Conservation (phyloP, 257 asterid genomes). For the Fraxinus pennsylvanica region DNA sequence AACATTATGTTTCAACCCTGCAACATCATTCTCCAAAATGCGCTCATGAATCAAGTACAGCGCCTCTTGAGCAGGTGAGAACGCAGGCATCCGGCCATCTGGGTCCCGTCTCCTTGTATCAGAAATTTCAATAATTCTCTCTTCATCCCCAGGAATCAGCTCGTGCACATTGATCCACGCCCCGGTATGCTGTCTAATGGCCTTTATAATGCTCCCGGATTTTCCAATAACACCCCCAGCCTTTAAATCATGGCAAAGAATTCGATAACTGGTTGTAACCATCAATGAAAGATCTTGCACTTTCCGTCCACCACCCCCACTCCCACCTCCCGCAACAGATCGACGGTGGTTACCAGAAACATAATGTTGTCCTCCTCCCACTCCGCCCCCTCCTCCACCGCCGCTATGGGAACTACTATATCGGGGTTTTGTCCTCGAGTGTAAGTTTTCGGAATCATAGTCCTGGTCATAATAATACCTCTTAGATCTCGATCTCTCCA, state of each 20-base stretch:
- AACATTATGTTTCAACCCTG: constrained; percentile 45
- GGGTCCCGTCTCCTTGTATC: constrained; percentile 86
- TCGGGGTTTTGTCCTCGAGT: constrained; percentile 56
- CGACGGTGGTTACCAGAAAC: constrained; percentile 50
- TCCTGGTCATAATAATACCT: constrained; percentile 76
- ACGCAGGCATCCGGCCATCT: constrained; percentile 73
- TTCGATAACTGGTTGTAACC: constrained; percentile 88
- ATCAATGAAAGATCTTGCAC: constrained; percentile 51
- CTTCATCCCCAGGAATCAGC: constrained; percentile 82
- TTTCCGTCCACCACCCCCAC: constrained; percentile 58
- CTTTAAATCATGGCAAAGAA: constrained; percentile 80
- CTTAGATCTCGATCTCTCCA: constrained; percentile 93
- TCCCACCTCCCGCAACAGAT: constrained; percentile 31
- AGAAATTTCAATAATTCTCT: constrained; percentile 89
- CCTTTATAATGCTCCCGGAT: constrained; percentile 85
- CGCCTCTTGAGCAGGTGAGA: constrained; percentile 97
- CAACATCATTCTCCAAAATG: constrained; percentile 71
- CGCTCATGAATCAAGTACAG: constrained; percentile 81
- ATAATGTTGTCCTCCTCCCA: constrained; percentile 50
- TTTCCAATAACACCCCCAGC: constrained; percentile 99
- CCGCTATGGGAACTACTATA: constrained; percentile 50
- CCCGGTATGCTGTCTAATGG: constrained; percentile 94
- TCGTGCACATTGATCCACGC: constrained; percentile 97
- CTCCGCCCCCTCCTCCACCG: constrained; percentile 41
- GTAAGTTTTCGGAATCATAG: constrained; percentile 65